Evolutionary conservation across 352 stramenopile genomes (phyloP).

Genomic region (Phytopythium montanum): DNA sequence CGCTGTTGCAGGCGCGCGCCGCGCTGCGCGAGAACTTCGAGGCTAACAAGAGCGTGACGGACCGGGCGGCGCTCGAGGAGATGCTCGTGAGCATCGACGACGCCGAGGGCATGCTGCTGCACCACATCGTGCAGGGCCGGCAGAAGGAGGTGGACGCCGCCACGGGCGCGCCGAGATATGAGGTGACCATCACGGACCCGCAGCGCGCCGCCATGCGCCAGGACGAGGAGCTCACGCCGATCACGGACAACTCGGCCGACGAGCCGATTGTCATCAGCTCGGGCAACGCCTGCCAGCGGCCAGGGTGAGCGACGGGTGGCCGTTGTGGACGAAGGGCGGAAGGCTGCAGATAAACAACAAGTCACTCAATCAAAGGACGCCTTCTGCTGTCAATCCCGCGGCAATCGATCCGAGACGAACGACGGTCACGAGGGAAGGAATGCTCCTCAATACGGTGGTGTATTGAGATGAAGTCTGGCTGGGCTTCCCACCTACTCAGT

Average conservation of each 20-base stretch:
- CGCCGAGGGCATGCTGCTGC: slow-evolving; percentile 79
- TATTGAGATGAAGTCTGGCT: neutral
- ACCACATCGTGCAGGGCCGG: slow-evolving; percentile 81
- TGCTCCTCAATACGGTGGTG: neutral
- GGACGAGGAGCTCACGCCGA: slow-evolving; percentile 76
- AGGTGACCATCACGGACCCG: slow-evolving; percentile 78
- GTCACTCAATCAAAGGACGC: neutral
- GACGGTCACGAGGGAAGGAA: neutral
- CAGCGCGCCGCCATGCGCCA: slow-evolving; percentile 75
- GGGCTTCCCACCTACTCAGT: too few relatives aligned
- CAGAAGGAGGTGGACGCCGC: slow-evolving; percentile 37
- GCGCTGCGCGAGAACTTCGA: slow-evolving; percentile 70
- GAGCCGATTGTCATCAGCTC: slow-evolving; percentile 79
- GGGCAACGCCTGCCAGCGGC: slow-evolving; percentile 71
- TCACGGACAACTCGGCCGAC: slow-evolving; percentile 70
- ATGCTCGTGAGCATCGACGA: slow-evolving; percentile 78
- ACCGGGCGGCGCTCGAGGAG: slow-evolving; percentile 46
- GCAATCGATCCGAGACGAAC: neutral
- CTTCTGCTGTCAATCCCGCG: neutral
- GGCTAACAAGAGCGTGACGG: slow-evolving; percentile 53
- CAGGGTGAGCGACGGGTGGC: slow-evolving; percentile 17
- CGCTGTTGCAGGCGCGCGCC: slow-evolving; percentile 47
- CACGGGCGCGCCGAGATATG: slow-evolving; percentile 37
- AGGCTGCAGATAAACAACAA: neutral
- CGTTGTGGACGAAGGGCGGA: neutral